Conservation (phyloP, 352 stramenopile genomes). For the Phytopythium chamaehyphon region DNA sequence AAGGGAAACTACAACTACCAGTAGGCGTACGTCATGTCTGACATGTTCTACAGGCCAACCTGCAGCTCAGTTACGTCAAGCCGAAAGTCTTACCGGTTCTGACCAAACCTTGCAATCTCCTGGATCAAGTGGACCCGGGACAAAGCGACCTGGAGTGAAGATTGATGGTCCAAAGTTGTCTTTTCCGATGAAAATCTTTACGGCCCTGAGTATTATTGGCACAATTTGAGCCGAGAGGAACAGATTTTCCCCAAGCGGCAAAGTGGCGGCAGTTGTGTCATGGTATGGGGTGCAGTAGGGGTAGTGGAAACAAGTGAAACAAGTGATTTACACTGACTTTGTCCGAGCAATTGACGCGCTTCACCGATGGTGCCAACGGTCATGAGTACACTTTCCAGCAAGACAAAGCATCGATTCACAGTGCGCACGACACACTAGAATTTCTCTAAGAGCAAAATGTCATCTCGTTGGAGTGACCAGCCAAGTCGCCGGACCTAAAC, state of each 20-base stretch:
- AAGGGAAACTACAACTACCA: constrained; percentile 8
- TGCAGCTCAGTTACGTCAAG: constrained; percentile 7
- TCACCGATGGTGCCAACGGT: constrained; percentile 8
- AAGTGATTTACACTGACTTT: constrained; percentile 20
- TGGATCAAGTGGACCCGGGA: constrained; percentile 5
- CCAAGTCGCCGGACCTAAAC: constrained; percentile 1
- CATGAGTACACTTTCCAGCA: constrained; percentile 17
- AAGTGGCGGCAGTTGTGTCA: constrained; percentile 10
- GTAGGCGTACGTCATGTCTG: constrained; percentile 7
- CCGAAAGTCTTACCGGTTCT: constrained; percentile 5
- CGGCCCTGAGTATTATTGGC: constrained; percentile 15
- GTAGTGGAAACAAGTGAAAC: constrained; percentile 8
- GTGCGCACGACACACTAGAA: neutral
- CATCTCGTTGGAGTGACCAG: constrained; percentile 2
- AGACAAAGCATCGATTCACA: constrained; percentile 11
- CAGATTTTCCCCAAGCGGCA: constrained; percentile 11
- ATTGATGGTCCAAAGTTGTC: neutral
- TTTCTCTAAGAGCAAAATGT: constrained; percentile 7
- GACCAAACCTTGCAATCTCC: constrained; percentile 5
- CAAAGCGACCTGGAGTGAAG: constrained; percentile 1
- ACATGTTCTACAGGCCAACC: neutral
- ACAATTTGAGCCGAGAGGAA: constrained; percentile 6
- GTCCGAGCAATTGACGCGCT: constrained; percentile 12
- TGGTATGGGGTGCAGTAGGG: constrained; percentile 18
- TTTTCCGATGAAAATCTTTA: constrained; percentile 14